Base-by-base conservation (phyloP, 148 eudicot species). In the Vaccinium myrtillus region DNA sequence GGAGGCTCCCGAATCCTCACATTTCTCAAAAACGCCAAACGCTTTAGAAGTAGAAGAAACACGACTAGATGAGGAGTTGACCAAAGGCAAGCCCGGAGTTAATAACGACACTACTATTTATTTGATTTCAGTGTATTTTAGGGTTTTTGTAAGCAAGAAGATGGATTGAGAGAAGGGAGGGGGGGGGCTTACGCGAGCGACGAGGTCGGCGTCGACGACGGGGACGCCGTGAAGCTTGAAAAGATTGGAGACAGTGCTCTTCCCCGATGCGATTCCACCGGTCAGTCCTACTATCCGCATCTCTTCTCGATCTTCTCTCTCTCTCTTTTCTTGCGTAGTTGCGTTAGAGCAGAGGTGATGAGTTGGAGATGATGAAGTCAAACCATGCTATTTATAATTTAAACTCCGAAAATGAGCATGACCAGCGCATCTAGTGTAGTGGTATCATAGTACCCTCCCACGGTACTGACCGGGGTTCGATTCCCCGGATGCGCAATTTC, bases 221-320 rank as follows among this genome's bases (percentile, higher is more conserved):
- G 98, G 98, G 67, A 97, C 82, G 69, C 85, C 88, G 16, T 91
- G 89, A 79, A 94, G 84, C 87, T 95, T 95, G 81, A 97, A 95
- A 67, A 93, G 95, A 83, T 94, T 97, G 78, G 98, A 97, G 78
- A 94, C 96, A 0, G 98, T 97, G 56, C 98, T 97, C 90, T 97
- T 97, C 18, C 99, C 98, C 2, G 98, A 94, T 50, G 92, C 88
- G 12, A 97, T 97, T 27, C 99, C 99, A 54, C 99, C 99, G 3
- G 99, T 95, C 87, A 97, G 83, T 80, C 99, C 98, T 10, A 95
- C 93, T 36, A 97, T 87, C 87, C 99, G 92, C 99, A 97, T 97
- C 58, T 83, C 53, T 27, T 9, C 70, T 53, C 55, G 12, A 10
- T 53, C 49, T 18, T 53, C 78, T 16, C 74, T 27, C 59, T 79